phyloP scores from a whole-genome alignment of 1,284 basidiomycete species.

The Cryptococcus amylolentus region DNA sequence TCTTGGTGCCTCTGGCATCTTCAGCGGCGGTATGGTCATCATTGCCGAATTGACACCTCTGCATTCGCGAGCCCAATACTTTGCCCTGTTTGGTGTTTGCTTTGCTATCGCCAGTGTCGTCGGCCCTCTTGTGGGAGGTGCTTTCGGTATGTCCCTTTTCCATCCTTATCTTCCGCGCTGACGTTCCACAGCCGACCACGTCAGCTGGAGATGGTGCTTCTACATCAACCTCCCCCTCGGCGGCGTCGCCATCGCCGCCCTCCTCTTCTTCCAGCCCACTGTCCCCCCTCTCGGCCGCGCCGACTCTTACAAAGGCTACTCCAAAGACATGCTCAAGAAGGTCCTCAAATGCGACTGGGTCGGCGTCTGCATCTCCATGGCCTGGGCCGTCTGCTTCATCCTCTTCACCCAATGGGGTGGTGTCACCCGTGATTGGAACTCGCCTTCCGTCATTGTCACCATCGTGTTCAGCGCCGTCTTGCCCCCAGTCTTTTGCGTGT shows the following conservation, averaged over 20 bases:
- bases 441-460: slow-evolving; percentile 45
- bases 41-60: slow-evolving; percentile 43
- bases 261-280: slow-evolving; percentile 34
- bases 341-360: slow-evolving; percentile 46
- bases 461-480: slow-evolving; percentile 41
- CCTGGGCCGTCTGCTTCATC: slow-evolving; percentile 37
- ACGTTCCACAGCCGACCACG: slow-evolving; percentile 11
- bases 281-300: slow-evolving; percentile 39
- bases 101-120: slow-evolving; percentile 50
- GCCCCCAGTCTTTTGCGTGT: slow-evolving; percentile 38
- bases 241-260: slow-evolving; percentile 36
- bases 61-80: slow-evolving; percentile 37
- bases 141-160: slow-evolving; percentile 28
- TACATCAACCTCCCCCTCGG: slow-evolving; percentile 51
- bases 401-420: slow-evolving; percentile 46
- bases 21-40: slow-evolving; percentile 48
- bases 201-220: slow-evolving; percentile 33
- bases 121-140: slow-evolving; percentile 52
- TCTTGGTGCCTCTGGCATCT: slow-evolving; percentile 55
- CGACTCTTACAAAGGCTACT: slow-evolving; percentile 39
- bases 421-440: slow-evolving; percentile 45
- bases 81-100: slow-evolving; percentile 36
- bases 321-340: slow-evolving; percentile 31
- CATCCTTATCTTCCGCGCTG: slow-evolving; percentile 46
- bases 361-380: slow-evolving; percentile 39